Percentiles rank a stretch among this genome's conserved stretches.
phyloP scores from a whole-genome alignment of 495 filamentous ascomycete species.

The Pseudevernia furfuracea region DNA sequence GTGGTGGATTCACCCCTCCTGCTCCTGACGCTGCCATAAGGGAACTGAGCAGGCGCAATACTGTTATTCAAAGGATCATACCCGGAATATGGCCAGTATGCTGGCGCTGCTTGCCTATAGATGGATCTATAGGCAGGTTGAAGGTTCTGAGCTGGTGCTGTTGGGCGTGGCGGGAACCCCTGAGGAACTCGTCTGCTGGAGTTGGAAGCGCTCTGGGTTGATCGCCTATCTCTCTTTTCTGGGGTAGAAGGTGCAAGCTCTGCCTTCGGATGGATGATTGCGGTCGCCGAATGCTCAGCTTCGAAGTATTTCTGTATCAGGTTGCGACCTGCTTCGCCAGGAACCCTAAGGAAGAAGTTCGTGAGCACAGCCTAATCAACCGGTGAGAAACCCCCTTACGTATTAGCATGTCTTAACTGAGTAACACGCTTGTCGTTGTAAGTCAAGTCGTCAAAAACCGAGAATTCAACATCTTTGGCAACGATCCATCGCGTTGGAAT shows the following conservation, averaged over 20 bases:
- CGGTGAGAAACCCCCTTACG: background rate
- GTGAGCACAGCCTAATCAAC: background rate
- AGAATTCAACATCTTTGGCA: constrained; percentile 23
- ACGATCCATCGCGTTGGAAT: constrained; percentile 24
- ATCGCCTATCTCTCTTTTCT: background rate
- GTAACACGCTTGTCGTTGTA: constrained; percentile 19
- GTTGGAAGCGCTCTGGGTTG: background rate
- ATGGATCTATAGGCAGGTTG: background rate
- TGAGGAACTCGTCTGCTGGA: background rate
- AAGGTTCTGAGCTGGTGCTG: background rate
- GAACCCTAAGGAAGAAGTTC: constrained; percentile 6
- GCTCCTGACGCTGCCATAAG: background rate
- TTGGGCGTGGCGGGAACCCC: background rate
- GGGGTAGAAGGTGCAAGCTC: background rate
- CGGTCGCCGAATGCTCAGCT: constrained; percentile 17
- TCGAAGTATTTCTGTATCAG: constrained; percentile 18
- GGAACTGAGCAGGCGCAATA: background rate
- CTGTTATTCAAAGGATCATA: background rate
- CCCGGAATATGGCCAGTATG: background rate
- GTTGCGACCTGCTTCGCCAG: constrained; percentile 16
- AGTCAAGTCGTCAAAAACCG: constrained; percentile 16
- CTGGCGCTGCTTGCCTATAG: background rate
- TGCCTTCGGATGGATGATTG: constrained; percentile 19
- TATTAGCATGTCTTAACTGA: constrained; percentile 22
- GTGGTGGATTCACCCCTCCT: background rate